Evolutionary conservation across 2,329 filamentous ascomycete genomes (phyloP).

Genomic region (Cladosporium sp.): DNA sequence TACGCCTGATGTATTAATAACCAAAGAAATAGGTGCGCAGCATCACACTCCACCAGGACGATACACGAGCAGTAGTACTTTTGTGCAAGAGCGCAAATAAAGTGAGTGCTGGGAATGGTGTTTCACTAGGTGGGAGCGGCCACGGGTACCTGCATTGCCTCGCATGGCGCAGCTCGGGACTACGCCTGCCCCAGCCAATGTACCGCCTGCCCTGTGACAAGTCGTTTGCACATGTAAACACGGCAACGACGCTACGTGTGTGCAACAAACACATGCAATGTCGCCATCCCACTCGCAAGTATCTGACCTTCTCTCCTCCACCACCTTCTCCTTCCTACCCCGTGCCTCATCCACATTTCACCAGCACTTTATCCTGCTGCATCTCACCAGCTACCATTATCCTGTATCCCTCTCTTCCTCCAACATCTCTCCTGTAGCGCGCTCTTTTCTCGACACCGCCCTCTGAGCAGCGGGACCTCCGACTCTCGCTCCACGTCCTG

Average conservation of each 20-base stretch:
- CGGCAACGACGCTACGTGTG: neutral
- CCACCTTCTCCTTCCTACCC: neutral
- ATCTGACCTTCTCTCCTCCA: neutral
- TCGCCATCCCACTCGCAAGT: neutral
- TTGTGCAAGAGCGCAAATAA: neutral
- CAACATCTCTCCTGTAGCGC: neutral
- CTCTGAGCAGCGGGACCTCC: neutral
- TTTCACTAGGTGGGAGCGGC: neutral
- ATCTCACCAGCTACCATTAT: neutral
- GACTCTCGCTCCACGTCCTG: too few species aligned
- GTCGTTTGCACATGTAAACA: neutral
- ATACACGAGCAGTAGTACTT: neutral
- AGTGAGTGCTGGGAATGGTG: neutral
- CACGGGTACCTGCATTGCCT: neutral
- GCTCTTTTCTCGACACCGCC: neutral
- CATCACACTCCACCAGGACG: neutral
- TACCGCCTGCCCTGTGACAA: neutral
- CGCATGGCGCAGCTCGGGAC: neutral
- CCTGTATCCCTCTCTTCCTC: neutral
- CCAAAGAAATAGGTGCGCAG: neutral
- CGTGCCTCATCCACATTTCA: neutral
- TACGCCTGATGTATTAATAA: too few species aligned
- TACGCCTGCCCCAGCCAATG: slow-evolving; percentile 3
- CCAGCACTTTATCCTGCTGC: neutral
- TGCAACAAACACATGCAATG: neutral